Evolutionary conservation across 2,329 filamentous ascomycete genomes (phyloP).

Genomic region (Aspergillus sp.): DNA sequence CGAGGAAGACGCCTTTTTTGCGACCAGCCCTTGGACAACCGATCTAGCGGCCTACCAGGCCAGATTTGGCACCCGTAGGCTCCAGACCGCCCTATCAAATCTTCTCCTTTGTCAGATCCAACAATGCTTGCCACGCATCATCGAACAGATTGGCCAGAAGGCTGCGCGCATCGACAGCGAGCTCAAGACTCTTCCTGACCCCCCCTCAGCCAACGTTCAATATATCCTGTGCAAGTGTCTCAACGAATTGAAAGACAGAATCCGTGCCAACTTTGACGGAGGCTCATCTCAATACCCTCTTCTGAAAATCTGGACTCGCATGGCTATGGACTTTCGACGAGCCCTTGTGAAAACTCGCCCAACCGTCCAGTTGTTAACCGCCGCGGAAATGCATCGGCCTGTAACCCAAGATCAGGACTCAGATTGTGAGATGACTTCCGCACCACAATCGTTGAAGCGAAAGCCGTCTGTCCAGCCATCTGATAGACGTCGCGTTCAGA

Average conservation of each 20-base stretch:
- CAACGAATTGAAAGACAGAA: slow-evolving; percentile 52
- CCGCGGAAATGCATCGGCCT: slow-evolving; percentile 22
- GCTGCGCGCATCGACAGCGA: slow-evolving; percentile 54
- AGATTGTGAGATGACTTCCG: slow-evolving; percentile 23
- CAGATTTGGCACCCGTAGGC: slow-evolving; percentile 52
- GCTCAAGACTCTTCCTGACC: slow-evolving; percentile 61
- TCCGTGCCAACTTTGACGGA: slow-evolving; percentile 56
- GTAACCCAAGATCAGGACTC: slow-evolving; percentile 34
- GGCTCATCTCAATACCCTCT: slow-evolving; percentile 42
- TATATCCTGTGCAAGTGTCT: slow-evolving; percentile 62
- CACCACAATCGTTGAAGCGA: slow-evolving; percentile 17
- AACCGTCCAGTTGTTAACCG: slow-evolving; percentile 27
- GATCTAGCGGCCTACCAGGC: slow-evolving; percentile 36
- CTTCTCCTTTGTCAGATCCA: slow-evolving; percentile 49
- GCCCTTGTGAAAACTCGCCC: slow-evolving; percentile 45
- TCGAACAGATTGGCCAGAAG: slow-evolving; percentile 43
- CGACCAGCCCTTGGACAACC: slow-evolving; percentile 44
- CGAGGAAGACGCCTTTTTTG: slow-evolving; percentile 54
- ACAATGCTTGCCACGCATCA: slow-evolving; percentile 32
- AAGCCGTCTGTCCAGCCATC: slow-evolving; percentile 10
- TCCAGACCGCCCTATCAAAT: slow-evolving; percentile 50
- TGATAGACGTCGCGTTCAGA: neutral
- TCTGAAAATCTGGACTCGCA: slow-evolving; percentile 40
- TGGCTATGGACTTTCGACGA: slow-evolving; percentile 53
- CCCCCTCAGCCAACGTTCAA: slow-evolving; percentile 63